Conservation (phyloP, 2,329 filamentous ascomycete species). For the Penicillium sp. region DNA sequence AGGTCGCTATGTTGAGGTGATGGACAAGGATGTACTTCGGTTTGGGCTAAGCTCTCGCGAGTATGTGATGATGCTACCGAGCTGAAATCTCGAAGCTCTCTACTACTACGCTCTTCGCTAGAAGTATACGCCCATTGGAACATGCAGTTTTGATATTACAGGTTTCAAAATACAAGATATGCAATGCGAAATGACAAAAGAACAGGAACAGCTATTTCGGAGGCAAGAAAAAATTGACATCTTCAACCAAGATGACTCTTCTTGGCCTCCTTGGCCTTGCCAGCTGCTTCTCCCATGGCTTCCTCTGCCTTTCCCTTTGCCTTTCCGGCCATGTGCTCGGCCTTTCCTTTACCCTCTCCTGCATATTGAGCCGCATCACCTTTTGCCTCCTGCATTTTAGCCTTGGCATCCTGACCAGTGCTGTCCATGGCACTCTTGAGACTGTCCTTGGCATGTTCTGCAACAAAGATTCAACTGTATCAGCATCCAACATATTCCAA, state of each 20-base stretch:
- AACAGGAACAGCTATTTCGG: not conserved
- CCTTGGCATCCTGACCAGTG: constrained; percentile 53
- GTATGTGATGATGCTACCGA: constrained; percentile 87
- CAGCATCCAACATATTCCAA: not conserved
- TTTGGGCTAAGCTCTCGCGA: constrained; percentile 89
- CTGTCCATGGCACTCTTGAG: constrained; percentile 47
- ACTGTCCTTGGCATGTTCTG: constrained; percentile 57
- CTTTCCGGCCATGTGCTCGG: constrained; percentile 32
- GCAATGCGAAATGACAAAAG: not conserved
- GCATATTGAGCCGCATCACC: constrained; percentile 32
- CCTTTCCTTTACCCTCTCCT: constrained; percentile 41
- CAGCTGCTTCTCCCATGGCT: constrained; percentile 30
- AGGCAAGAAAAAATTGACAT: not conserved
- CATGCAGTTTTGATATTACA: constrained; percentile 6
- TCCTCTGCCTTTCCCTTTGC: constrained; percentile 35
- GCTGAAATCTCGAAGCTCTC: not conserved
- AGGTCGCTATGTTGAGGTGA: constrained; percentile 82
- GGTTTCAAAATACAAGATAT: constrained; percentile 4
- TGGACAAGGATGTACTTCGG: constrained; percentile 84
- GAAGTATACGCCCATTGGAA: not conserved
- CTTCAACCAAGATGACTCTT: constrained; percentile 14
- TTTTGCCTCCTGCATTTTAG: constrained; percentile 37
- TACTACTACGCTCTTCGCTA: not conserved
- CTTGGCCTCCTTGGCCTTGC: constrained; percentile 32
- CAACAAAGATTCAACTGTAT: constrained; percentile 9